A percentile compares a stretch with the other conserved stretches of the same genome.
Evolutionary conservation across 495 filamentous ascomycete genomes (phyloP).

Genomic region (Hypomontagnella submonticulosa): DNA sequence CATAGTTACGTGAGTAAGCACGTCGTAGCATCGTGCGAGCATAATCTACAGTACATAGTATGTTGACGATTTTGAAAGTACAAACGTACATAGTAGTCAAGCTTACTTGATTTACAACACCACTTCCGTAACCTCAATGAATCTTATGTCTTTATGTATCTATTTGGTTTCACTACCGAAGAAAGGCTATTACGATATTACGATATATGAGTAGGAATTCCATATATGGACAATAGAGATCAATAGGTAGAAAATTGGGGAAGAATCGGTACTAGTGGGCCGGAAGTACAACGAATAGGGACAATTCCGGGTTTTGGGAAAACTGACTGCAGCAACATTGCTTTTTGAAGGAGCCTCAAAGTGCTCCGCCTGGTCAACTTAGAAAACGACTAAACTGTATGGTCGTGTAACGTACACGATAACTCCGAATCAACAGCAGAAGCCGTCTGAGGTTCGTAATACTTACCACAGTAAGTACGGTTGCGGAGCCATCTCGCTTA

Average conservation of each 20-base stretch:
- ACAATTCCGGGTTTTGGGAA: constrained; percentile 6
- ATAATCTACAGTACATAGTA: not conserved
- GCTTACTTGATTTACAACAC: not conserved
- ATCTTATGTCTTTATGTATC: too few relatives aligned
- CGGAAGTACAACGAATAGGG: constrained; percentile 33
- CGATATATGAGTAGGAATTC: too few relatives aligned
- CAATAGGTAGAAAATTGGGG: constrained; percentile 4
- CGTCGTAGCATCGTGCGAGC: too few relatives aligned
- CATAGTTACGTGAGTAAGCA: too few relatives aligned
- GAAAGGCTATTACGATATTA: too few relatives aligned
- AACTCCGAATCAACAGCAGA: too few relatives aligned
- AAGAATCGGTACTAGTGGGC: constrained; percentile 18
- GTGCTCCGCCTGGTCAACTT: not conserved
- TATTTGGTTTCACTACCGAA: too few relatives aligned
- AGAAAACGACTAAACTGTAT: not conserved
- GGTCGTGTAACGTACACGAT: constrained; percentile 7
- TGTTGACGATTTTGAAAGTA: not conserved
- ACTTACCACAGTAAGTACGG: too few relatives aligned
- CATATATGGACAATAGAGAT: not conserved
- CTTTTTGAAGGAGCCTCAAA: constrained; percentile 21
- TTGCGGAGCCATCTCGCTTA: too few relatives aligned
- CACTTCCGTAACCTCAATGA: not conserved
- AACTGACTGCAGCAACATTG: constrained; percentile 10
- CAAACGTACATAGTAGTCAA: not conserved
- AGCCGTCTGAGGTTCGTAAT: too few relatives aligned